Evolutionary conservation across 495 filamentous ascomycete genomes (phyloP).

Genomic region (Melanomma pulvis-pyrius): DNA sequence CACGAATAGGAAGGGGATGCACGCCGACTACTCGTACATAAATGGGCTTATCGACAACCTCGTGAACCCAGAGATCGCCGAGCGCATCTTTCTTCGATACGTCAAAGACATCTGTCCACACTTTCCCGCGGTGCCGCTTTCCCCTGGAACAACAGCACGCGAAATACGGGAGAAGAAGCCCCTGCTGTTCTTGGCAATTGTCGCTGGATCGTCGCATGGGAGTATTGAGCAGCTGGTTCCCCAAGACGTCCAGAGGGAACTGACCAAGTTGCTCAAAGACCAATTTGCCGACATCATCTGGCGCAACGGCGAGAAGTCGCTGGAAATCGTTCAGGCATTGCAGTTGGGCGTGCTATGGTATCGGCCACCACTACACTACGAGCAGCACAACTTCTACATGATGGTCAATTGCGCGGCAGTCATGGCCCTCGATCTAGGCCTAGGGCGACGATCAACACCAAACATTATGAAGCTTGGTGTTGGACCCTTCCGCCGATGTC

Average conservation of each 20-base stretch:
- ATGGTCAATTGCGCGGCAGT: conserved; percentile 80
- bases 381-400: conserved; percentile 91
- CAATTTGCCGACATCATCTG: conserved; percentile 75
- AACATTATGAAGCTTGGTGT: conserved; percentile 50
- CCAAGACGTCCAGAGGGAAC: conserved; percentile 39
- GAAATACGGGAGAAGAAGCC: conserved; percentile 74
- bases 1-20: conserved; percentile 23
- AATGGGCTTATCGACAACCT: conserved; percentile 64
- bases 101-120: conserved; percentile 68
- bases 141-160: conserved; percentile 63
- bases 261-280: conserved; percentile 73
- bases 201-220: conserved; percentile 62
- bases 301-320: conserved; percentile 74
- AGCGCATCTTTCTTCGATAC: conserved; percentile 69
- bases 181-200: conserved; percentile 77
- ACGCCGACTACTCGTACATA: conserved; percentile 59
- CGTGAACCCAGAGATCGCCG: conserved; percentile 63
- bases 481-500: conserved; percentile 32
- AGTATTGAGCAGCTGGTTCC: conserved; percentile 54
- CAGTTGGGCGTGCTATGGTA: conserved; percentile 52
- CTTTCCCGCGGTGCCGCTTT: conserved; percentile 79
- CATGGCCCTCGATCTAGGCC: conserved; percentile 85
- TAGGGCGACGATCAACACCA: conserved; percentile 57
- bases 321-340: conserved; percentile 85
- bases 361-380: conserved; percentile 76